Evolutionary conservation across 2,329 filamentous ascomycete genomes (phyloP), one percentile per base, ranked within the genome.

Genomic region (Bipolaris gigantea): DNA sequence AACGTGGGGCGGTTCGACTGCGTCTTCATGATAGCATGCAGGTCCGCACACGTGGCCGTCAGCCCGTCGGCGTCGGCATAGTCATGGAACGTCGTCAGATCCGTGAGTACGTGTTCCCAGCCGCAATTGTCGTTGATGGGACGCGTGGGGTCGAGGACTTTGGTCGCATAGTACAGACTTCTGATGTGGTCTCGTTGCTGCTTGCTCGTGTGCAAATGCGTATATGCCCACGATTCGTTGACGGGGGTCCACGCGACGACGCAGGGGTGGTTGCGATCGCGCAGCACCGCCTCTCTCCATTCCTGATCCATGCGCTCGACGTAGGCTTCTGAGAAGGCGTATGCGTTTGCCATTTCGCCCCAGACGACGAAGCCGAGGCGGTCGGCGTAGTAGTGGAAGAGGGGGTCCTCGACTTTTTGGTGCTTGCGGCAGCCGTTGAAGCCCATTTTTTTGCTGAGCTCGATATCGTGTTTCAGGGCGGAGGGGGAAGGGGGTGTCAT

Each of bases 101-200:
- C 86, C 0, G 83, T 86, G 10, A 77, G 62, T 5, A 88, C 85
- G 58, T 88, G 85, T 64, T 89, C 85, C 86, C 86, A 89, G 32
- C 86, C 86, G 60, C 86, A 89, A 70, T 89, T 89, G 69, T 89
- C 86, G 64, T 89, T 89, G 64, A 89, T 79, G 15, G 85, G 85
- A 5, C 86, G 75, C 0, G 82, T 87, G 1, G 83, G 78, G 59
- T 89, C 86, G 2, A 89, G 77, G 0, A 79, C 79, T 79, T 87
- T 89, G 9, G 86, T 89, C 53, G 82, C 67, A 62, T 85, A 84
- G 66, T 88, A 88, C 2, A 89, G 76, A 15, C 81, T 78, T 18
- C 85, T 81, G 43, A 89, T 80, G 62, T 89, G 86, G 63, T 87
- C 82, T 13, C 85, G 79, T 70, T 89, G 85, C 51, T 82, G 77